A percentile compares a stretch with the other conserved stretches of the same genome.
phyloP scores from a whole-genome alignment of 1,139 yeast species.

The Candida sojae region DNA sequence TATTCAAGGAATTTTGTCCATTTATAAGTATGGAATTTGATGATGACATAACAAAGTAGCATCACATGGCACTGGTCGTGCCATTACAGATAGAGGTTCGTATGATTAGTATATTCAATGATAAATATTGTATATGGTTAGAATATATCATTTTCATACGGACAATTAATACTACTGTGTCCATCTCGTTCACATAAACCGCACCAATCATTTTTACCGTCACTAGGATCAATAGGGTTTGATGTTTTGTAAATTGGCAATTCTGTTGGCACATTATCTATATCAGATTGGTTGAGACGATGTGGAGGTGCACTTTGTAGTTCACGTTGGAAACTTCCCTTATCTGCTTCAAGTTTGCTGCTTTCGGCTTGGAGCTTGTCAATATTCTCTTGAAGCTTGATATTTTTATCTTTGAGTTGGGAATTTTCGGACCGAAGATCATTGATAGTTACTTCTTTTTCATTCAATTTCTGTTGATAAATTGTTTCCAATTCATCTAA shows the following conservation, averaged over 20 bases:
- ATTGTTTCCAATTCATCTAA: constrained; percentile 33
- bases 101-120: no score
- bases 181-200: constrained; percentile 91
- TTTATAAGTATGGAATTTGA: no score
- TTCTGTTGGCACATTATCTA: constrained; percentile 1
- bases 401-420: not conserved
- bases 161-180: constrained; percentile 84
- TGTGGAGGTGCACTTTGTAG: not conserved
- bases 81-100: no score
- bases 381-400: constrained; percentile 19
- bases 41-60: no score
- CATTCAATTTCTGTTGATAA: constrained; percentile 32
- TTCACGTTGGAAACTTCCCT: not conserved
- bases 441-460: constrained; percentile 29
- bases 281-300: not conserved
- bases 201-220: constrained; percentile 83
- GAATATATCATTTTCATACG: constrained; percentile 64
- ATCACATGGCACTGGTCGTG: no score
- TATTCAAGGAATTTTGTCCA: no score
- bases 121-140: not conserved
- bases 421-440: constrained; percentile 22
- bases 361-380: constrained; percentile 12
- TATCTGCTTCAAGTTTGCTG: not conserved
- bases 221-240: constrained; percentile 60
- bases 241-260: constrained; percentile 58